Evolutionary conservation across 495 filamentous ascomycete genomes (phyloP), one percentile per base, ranked within the genome.

Genomic region (Trypethelium eluteriae): DNA sequence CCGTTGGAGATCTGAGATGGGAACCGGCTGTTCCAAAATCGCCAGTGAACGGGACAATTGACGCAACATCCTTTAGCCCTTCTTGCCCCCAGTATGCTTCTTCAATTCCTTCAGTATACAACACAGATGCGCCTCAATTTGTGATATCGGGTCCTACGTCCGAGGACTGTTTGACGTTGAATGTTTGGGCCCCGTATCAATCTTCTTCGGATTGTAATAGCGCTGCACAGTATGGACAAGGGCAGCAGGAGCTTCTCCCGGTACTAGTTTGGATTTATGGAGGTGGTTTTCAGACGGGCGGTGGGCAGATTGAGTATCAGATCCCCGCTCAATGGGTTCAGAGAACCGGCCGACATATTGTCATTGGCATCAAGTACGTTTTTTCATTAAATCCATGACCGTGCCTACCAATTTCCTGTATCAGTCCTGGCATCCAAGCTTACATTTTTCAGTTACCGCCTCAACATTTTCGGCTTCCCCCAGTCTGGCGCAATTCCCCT

Each of bases 391-490:
- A 2, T 36, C 25, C 53, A 10, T 14, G 36, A n/a, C 5, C 9
- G 10, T 65, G 34, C 2, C 34, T n/a, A 16, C 39, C 7, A 0
- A 9, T 53, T 3, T 38, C 39, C 11, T 36, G n/a, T 49, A 16
- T 64, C 49, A 9, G 14, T n/a, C 9, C 7, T 59, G 6, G 39
- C 16, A 41, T 44, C 18, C 63, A 18, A 25, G 32, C 56, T 63
- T 9, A 65, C 65, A 16, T 32, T 14, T 5, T 36, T 34, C 38
- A 76, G 71, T 74, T 88, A 89, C 72, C 85, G 87, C 5, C 68
- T 88, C 63, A 86, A 86, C 72, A 82, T 89, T 66, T 86, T 88
- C 69, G 82, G 84, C 34, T 88, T 84, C 59, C 84, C 85, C 34
- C 80, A 83, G 67, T 59, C 53, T 36, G 53, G 11, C 6, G 82